phyloP scores from a whole-genome alignment of 192 early-diverging fungal species.

The Coemansia sp. region DNA sequence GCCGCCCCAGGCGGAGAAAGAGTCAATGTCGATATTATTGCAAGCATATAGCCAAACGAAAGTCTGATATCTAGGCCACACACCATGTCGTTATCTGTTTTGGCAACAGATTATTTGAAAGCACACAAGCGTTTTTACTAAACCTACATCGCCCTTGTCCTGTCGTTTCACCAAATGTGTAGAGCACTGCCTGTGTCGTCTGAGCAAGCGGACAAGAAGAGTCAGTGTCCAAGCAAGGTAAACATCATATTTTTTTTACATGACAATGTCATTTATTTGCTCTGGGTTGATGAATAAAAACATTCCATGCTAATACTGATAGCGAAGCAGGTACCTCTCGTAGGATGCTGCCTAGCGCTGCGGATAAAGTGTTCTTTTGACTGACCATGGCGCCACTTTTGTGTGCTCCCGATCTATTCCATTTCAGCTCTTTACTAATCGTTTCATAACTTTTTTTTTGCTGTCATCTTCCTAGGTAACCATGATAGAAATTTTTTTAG shows the following conservation, averaged over 20 bases:
- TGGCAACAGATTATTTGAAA: not conserved
- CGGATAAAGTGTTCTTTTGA: conserved; percentile 31
- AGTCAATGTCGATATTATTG: conserved; percentile 51
- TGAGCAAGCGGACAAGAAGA: not conserved
- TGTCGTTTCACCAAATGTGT: not conserved
- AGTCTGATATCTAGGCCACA: conserved; percentile 8
- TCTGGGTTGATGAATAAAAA: conserved; percentile 44
- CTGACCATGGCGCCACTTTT: conserved; percentile 18
- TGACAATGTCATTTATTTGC: not conserved
- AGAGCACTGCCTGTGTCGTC: not conserved
- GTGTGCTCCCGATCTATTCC: not conserved
- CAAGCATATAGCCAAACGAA: conserved; percentile 41
- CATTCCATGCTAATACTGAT: conserved; percentile 57
- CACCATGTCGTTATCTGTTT: not conserved
- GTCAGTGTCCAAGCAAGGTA: conserved; percentile 8
- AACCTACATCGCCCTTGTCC: not conserved
- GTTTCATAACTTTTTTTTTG: not conserved
- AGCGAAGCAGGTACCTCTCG: conserved; percentile 10
- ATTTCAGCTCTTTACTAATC: not conserved
- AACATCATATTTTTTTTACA: conserved; percentile 1
- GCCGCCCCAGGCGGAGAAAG: conserved; percentile 58
- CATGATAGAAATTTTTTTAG: not conserved
- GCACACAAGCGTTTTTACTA: conserved; percentile 7
- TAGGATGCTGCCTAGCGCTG: conserved; percentile 16
- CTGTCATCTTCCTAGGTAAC: not conserved